These are phyloP conservation scores for Imleria badia DNA, from an alignment of 768 basidiomycete genomes.

Conservation along the genomic window DNA sequence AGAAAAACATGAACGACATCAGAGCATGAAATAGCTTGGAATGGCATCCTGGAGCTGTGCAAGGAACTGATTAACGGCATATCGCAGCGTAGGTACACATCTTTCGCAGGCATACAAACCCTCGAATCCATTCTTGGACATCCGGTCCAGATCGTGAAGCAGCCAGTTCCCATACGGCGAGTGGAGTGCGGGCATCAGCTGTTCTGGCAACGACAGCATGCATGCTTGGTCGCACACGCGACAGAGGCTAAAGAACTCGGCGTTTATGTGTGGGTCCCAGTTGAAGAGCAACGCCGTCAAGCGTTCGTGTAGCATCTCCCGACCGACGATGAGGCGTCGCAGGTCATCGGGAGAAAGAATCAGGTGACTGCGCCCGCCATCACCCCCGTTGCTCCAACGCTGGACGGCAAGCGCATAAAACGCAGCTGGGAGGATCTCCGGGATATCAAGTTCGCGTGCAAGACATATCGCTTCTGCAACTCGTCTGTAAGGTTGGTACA, in stretches of 20 bases:
- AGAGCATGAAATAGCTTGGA: conserved; percentile 17
- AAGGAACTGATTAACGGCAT: background rate
- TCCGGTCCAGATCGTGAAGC: conserved; percentile 18
- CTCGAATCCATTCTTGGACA: background rate
- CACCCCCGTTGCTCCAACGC: conserved; percentile 25
- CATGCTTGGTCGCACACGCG: background rate
- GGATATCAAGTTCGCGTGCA: conserved; percentile 34
- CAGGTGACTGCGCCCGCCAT: conserved; percentile 31
- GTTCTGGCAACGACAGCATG: conserved; percentile 6
- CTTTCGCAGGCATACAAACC: background rate
- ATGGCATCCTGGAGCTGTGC: conserved; percentile 8
- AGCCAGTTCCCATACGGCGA: conserved; percentile 22
- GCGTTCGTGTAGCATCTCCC: conserved; percentile 29
- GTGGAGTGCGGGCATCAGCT: conserved; percentile 6
- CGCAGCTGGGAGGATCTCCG: conserved; percentile 39
- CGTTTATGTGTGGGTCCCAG: background rate
- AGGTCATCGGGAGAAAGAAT: conserved; percentile 30
- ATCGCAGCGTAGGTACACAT: background rate
- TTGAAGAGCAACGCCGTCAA: conserved; percentile 18
- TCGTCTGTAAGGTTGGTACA: background rate
- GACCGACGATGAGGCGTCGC: conserved; percentile 33
- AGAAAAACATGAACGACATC: background rate
- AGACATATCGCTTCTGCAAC: conserved; percentile 36
- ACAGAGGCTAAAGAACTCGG: background rate
- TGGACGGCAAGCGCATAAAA: conserved; percentile 40